phyloP scores from a whole-genome alignment of 2,329 filamentous ascomycete genomes.

The Colletotrichum orbiculare region DNA sequence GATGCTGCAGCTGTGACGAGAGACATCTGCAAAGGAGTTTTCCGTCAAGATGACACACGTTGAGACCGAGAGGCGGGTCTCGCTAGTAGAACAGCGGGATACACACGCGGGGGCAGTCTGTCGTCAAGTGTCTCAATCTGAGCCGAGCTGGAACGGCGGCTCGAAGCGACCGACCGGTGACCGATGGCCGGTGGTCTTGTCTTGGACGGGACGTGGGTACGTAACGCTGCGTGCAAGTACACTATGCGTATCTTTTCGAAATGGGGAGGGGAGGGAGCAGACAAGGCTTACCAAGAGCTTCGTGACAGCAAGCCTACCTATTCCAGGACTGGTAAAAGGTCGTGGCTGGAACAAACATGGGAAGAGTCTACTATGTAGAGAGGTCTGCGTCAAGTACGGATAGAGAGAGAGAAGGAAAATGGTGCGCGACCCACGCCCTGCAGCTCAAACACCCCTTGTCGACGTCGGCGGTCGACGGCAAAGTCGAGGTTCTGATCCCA shows the following conservation, averaged over 20 bases:
- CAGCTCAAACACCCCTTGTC: background rate
- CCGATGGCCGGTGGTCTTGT: background rate
- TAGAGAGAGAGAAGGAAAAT: slow-evolving; percentile 9
- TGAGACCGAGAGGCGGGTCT: slow-evolving; percentile 9
- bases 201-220: too few species aligned
- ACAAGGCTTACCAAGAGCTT: background rate
- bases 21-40: too few species aligned
- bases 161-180: slow-evolving; percentile 20
- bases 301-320: background rate
- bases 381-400: background rate
- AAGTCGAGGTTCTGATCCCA: slow-evolving; percentile 23
- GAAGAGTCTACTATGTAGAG: background rate
- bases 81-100: slow-evolving; percentile 5
- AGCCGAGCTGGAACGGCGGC: slow-evolving; percentile 27
- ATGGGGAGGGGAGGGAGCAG: too few species aligned
- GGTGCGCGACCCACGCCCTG: slow-evolving; percentile 14
- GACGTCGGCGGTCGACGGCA: background rate
- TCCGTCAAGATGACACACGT: background rate
- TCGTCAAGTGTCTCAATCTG: slow-evolving; percentile 21
- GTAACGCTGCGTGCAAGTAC: too few species aligned
- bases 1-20: too few species aligned
- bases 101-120: background rate
- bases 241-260: too few species aligned
- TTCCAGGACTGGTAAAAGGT: slow-evolving; percentile 4
- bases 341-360: slow-evolving; percentile 19